Base-by-base conservation (phyloP, 495 filamentous ascomycete species). In the Hyaloscypha bicolor region DNA sequence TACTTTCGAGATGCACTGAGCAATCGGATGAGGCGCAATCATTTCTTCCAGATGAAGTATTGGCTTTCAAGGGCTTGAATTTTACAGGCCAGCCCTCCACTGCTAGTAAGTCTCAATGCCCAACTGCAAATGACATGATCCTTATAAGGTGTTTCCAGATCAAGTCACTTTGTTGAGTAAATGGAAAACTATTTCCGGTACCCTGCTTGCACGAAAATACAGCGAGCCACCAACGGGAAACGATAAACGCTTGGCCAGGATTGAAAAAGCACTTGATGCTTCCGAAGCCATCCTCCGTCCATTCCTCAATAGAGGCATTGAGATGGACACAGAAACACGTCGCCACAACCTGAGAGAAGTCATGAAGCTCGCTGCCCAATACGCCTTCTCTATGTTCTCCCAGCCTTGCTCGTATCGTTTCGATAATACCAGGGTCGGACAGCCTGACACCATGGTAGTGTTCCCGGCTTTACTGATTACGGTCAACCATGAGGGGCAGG, bases 321-420 rank as follows among this genome's bases (percentile, higher is more conserved):
- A n/a, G n/a, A n/a, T n/a, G n/a, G 68, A 71, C 39, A 65, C 68
- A 29, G 60, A 59, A 4, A 61, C 73, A 57, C 69, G 77, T 30
- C 60, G 25, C 6, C 67, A 65, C 14, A 79, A 80, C 42, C 56
- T 80, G 42, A 69, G 73, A 37, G 76, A 74, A 62, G 72, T 80
- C 21, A 66, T 78, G 32, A 74, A 72, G 52, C 70, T 77, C 4
- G 74, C 71, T 3, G 77, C 75, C 16, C 62, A 65, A 25, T 79
- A 77, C 69, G 77, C 71, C 22, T 80, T 75, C 67, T 65, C 74
- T 8, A 65, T 80, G 30, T 80, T 80, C 64, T 70, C 71, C 11
- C 77, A 80, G 68, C 77, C 76, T 4, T 72, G 73, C 56, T 55
- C 63, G 3, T 79, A 66, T 65, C 35, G 60, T 11, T 76, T 80